phyloP scores from a whole-genome alignment of 192 early-diverging fungal species.

The Backusella psychrophila region DNA sequence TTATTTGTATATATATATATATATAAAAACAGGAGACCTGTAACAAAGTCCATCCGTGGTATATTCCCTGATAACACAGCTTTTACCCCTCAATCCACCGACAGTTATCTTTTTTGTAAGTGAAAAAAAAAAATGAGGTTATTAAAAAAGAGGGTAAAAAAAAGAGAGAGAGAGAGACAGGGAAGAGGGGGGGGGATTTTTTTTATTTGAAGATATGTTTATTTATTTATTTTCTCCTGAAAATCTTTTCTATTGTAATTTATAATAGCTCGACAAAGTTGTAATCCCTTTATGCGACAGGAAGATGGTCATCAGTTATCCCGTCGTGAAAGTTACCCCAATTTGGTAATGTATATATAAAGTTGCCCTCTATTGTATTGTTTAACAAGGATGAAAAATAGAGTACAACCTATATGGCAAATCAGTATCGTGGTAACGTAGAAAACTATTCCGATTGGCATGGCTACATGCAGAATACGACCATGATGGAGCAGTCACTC shows the following conservation, averaged over 20 bases:
- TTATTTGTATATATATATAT: neutral
- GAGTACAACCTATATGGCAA: conserved; percentile 11
- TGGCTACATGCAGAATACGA: conserved; percentile 11
- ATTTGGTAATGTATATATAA: neutral
- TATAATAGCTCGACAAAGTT: neutral
- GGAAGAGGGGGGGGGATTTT: neutral
- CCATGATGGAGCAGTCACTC: neutral
- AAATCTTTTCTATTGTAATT: neutral
- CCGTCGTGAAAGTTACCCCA: conserved; percentile 13
- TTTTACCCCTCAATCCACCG: conserved; percentile 8
- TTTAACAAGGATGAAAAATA: neutral
- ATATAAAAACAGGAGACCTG: neutral
- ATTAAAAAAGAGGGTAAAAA: neutral
- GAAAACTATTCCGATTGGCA: conserved; percentile 12
- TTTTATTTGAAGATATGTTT: neutral
- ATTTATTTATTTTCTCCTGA: neutral
- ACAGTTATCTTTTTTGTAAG: conserved; percentile 2
- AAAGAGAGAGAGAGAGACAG: neutral
- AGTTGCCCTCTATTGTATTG: neutral
- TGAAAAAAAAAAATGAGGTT: no score
- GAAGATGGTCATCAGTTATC: conserved; percentile 9
- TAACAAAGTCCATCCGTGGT: conserved; percentile 11
- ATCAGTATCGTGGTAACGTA: neutral
- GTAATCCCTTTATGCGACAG: conserved; percentile 5
- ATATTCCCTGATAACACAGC: conserved; percentile 14